A percentile compares a stretch with the other conserved stretches of the same genome.
Evolutionary conservation across 495 filamentous ascomycete genomes (phyloP).

Genomic region (Podospora pseudoanserina): DNA sequence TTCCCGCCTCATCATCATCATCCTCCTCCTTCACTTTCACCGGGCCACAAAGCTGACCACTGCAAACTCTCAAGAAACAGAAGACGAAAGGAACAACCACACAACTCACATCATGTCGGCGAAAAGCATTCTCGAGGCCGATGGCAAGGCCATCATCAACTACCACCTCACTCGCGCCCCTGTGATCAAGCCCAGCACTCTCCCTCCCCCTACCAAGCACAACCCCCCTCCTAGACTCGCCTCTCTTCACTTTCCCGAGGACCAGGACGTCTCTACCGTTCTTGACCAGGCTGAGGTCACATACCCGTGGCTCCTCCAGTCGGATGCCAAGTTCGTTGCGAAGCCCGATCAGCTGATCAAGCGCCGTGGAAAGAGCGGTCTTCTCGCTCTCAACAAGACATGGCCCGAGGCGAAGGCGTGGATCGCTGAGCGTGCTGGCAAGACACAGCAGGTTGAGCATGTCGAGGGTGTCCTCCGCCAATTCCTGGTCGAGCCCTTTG

Average conservation of each 20-base stretch:
- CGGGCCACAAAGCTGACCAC: neutral
- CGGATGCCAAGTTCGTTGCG: slow-evolving; percentile 88
- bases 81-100: slow-evolving; percentile 13
- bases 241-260: slow-evolving; percentile 88
- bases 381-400: slow-evolving; percentile 93
- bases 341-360: slow-evolving; percentile 99
- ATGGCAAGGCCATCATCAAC: slow-evolving; percentile 99
- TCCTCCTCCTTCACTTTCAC: neutral
- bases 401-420: slow-evolving; percentile 90
- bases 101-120: slow-evolving; percentile 74
- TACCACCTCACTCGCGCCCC: slow-evolving; percentile 99
- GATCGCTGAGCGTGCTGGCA: slow-evolving; percentile 88
- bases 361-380: slow-evolving; percentile 95
- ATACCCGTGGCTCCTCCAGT: slow-evolving; percentile 87
- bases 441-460: slow-evolving; percentile 88
- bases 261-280: slow-evolving; percentile 73
- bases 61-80: neutral
- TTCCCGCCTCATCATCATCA: neutral
- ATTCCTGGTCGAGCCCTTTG: slow-evolving; percentile 98
- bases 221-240: slow-evolving; percentile 89
- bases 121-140: slow-evolving; percentile 97
- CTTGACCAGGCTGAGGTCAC: slow-evolving; percentile 92
- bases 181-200: slow-evolving; percentile 95
- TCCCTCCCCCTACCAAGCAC: slow-evolving; percentile 79
- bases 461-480: slow-evolving; percentile 82